A percentile compares a stretch with the other conserved stretches of the same genome.
Conservation (phyloP, 139 green algal species). For the Gonium pectorale region DNA sequence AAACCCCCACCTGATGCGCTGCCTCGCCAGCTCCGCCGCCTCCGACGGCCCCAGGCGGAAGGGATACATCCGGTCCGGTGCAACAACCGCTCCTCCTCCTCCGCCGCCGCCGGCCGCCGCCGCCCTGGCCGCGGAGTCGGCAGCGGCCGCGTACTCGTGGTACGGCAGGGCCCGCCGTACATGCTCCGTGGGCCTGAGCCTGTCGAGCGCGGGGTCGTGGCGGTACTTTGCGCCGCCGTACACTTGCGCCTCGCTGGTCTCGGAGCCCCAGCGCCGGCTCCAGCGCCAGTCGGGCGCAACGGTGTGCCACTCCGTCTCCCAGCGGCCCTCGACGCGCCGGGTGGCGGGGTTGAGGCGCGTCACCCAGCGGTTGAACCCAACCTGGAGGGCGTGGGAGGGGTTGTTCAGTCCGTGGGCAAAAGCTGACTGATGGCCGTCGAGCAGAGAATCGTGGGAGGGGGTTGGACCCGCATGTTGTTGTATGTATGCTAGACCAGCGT, state of each 20-base stretch:
- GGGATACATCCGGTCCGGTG: slow-evolving; percentile 11
- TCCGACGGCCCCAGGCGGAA: slow-evolving; percentile 3
- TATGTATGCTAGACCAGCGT: too few species aligned
- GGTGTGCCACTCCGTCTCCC: slow-evolving; percentile 6
- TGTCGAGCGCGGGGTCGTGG: slow-evolving; percentile 25
- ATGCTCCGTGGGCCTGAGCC: slow-evolving; percentile 1
- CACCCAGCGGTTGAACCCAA: neutral
- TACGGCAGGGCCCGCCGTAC: slow-evolving; percentile 27
- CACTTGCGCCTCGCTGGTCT: slow-evolving; percentile 8
- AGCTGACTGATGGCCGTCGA: too few species aligned
- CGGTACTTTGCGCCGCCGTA: slow-evolving; percentile 44
- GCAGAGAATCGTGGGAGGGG: too few species aligned
- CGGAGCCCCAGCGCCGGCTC: slow-evolving; percentile 8
- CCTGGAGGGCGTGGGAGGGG: too few species aligned
- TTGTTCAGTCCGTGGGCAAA: too few species aligned
- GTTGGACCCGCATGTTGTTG: too few species aligned
- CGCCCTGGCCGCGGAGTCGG: neutral
- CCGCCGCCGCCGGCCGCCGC: neutral
- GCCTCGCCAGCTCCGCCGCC: slow-evolving; percentile 2
- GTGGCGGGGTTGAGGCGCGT: slow-evolving; percentile 30
- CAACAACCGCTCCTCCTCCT: neutral
- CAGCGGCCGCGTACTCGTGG: neutral
- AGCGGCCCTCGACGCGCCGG: neutral
- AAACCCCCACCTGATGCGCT: slow-evolving; percentile 6
- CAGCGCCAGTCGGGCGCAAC: slow-evolving; percentile 20